These are phyloP conservation scores for Cryptomeria japonica DNA, from an alignment of 75 land plant genomes.

Conservation along the genomic window DNA sequence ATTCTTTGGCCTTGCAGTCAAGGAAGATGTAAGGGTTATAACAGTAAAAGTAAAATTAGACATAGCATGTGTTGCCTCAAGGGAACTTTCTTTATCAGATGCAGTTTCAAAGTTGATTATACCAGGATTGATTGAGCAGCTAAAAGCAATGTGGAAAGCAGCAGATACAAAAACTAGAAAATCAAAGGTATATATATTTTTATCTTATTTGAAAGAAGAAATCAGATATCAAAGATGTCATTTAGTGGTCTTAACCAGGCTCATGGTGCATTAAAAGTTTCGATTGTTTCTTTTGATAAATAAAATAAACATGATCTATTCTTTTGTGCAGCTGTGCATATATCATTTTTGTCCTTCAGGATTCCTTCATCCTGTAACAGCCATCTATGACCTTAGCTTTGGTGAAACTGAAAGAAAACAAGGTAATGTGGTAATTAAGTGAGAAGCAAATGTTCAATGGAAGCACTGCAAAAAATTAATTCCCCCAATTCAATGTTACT, in stretches of 20 bases:
- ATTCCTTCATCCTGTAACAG: conserved; percentile 72
- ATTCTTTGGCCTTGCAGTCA: conserved; percentile 44
- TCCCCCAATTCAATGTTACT: too few species aligned
- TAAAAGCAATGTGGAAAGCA: conserved; percentile 43
- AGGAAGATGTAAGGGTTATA: conserved; percentile 37
- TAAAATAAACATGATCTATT: not conserved
- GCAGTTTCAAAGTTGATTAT: conserved; percentile 61
- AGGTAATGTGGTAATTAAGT: conserved; percentile 36
- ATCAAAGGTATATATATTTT: conserved; percentile 42
- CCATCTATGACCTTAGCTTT: conserved; percentile 79
- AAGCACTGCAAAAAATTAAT: not conserved
- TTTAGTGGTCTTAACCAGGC: not conserved
- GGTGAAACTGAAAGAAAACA: conserved; percentile 80
- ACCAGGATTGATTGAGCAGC: conserved; percentile 65
- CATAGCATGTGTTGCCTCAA: conserved; percentile 56
- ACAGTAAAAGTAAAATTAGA: conserved; percentile 49
- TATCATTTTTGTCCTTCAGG: conserved; percentile 85
- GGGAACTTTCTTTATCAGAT: conserved; percentile 36
- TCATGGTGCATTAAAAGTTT: not conserved
- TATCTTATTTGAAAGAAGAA: not conserved
- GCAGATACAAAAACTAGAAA: conserved; percentile 30
- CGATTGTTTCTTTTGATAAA: not conserved
- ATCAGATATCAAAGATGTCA: not conserved
- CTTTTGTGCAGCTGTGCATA: conserved; percentile 59
- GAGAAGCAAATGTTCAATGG: conserved; percentile 12